Evolutionary conservation across 768 basidiomycete genomes (phyloP).

Genomic region (Arthromyces matolae): DNA sequence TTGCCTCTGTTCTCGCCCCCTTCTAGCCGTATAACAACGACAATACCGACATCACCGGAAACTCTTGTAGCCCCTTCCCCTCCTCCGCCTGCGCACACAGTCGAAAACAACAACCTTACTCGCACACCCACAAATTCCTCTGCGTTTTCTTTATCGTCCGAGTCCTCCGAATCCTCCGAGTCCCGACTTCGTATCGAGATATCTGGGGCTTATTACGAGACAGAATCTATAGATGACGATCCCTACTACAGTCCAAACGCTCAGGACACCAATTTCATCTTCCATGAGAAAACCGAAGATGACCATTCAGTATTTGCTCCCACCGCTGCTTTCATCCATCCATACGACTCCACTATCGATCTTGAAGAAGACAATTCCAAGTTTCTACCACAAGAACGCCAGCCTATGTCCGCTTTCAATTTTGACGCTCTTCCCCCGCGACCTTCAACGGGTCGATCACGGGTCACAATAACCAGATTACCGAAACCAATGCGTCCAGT

Average conservation of each 20-base stretch:
- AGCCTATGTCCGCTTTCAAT: conserved; percentile 41
- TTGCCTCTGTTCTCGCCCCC: conserved; percentile 18
- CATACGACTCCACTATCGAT: conserved; percentile 33
- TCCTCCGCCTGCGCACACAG: conserved; percentile 27
- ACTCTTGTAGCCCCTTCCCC: conserved; percentile 22
- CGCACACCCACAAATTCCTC: conserved; percentile 17
- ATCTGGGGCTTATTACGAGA: conserved; percentile 39
- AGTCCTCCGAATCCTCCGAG: conserved; percentile 20
- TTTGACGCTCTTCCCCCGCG: conserved; percentile 48
- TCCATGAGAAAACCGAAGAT: conserved; percentile 13
- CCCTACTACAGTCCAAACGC: conserved; percentile 27
- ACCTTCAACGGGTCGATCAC: conserved; percentile 5
- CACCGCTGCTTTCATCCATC: conserved; percentile 50
- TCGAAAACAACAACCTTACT: conserved; percentile 17
- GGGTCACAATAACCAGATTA: too few relatives aligned
- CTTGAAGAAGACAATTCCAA: conserved; percentile 27
- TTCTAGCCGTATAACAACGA: conserved; percentile 17
- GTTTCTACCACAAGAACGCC: conserved; percentile 33
- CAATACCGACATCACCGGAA: conserved; percentile 15
- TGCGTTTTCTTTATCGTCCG: conserved; percentile 21
- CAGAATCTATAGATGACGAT: conserved; percentile 30
- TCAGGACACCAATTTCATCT: conserved; percentile 16
- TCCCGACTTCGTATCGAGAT: conserved; percentile 34
- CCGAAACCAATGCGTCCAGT: neutral
- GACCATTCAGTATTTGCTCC: conserved; percentile 24